These are phyloP conservation scores for Fraxinus anomala DNA, from an alignment of 257 asterid species.

Conservation along the genomic window DNA sequence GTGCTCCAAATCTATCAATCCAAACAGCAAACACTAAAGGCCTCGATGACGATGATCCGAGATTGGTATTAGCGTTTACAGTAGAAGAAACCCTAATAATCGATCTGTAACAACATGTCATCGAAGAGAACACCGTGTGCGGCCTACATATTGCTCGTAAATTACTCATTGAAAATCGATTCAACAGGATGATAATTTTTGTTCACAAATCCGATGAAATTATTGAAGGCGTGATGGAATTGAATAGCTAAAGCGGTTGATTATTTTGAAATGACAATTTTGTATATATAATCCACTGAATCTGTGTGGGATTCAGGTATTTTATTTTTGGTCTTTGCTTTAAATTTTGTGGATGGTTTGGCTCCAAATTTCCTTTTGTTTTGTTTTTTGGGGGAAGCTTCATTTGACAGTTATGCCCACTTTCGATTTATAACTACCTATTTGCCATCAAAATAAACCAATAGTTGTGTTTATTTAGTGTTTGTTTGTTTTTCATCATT, in stretches of 20 bases:
- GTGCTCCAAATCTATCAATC: slow-evolving; percentile 41
- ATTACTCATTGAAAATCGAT: slow-evolving; percentile 54
- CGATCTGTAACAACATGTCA: slow-evolving; percentile 68
- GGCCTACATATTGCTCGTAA: slow-evolving; percentile 71
- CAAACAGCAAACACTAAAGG: slow-evolving; percentile 43
- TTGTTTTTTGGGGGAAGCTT: neutral
- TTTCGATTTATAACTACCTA: neutral
- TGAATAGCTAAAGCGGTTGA: slow-evolving; percentile 17
- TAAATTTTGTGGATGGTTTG: slow-evolving; percentile 57
- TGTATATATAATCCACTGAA: slow-evolving; percentile 22
- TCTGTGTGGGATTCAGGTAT: slow-evolving; percentile 29
- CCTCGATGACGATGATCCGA: slow-evolving; percentile 23
- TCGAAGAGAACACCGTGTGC: slow-evolving; percentile 57
- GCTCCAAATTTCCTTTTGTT: slow-evolving; percentile 49
- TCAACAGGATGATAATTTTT: slow-evolving; percentile 5
- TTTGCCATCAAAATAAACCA: too few species aligned
- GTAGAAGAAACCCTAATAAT: slow-evolving; percentile 48
- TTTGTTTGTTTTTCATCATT: too few species aligned
- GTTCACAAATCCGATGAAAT: slow-evolving; percentile 5
- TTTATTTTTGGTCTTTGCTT: neutral
- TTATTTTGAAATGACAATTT: slow-evolving; percentile 11
- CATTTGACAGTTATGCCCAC: neutral
- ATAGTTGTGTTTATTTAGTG: too few species aligned
- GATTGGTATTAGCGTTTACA: slow-evolving; percentile 31
- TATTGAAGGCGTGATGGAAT: slow-evolving; percentile 45